These are phyloP conservation scores for Boechera divaricarpa DNA, from an alignment of 345 rosid genomes.

Conservation along the genomic window DNA sequence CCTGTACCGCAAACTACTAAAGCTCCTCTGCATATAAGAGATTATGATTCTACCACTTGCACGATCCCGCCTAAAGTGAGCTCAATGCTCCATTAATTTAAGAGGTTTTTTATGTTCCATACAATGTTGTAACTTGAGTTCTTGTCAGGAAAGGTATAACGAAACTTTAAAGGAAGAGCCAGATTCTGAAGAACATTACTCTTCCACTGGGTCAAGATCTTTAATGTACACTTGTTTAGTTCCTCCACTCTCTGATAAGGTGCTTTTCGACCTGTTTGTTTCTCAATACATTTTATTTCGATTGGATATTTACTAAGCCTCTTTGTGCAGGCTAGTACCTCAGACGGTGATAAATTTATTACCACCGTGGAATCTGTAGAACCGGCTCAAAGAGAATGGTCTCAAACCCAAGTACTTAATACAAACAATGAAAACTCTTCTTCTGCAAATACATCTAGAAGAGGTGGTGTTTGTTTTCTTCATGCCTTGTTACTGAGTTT, in stretches of 20 bases:
- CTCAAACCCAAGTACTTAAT: constrained; percentile 24
- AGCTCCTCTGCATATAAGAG: constrained; percentile 44
- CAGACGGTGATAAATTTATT: constrained; percentile 42
- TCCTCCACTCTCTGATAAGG: constrained; percentile 66
- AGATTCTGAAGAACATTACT: constrained; percentile 61
- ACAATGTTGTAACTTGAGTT: constrained; percentile 23
- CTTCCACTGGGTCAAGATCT: constrained; percentile 52
- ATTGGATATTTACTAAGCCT: neutral
- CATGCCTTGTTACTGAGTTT: constrained; percentile 43
- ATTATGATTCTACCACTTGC: constrained; percentile 50
- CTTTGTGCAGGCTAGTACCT: constrained; percentile 41
- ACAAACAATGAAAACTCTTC: neutral
- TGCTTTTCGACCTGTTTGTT: constrained; percentile 34
- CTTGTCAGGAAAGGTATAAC: constrained; percentile 55
- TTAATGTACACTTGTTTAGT: constrained; percentile 52
- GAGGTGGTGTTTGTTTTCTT: constrained; percentile 30
- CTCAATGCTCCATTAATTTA: neutral
- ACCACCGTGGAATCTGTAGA: constrained; percentile 34
- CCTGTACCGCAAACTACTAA: constrained; percentile 56
- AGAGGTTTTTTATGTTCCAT: neutral
- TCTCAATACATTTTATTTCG: neutral
- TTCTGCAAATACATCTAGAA: constrained; percentile 5
- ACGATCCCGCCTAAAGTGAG: constrained; percentile 55
- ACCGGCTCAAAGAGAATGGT: constrained; percentile 20
- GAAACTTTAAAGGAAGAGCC: constrained; percentile 60